Conservation (phyloP, 1,284 basidiomycete genomes). For the Pascua sp. region DNA sequence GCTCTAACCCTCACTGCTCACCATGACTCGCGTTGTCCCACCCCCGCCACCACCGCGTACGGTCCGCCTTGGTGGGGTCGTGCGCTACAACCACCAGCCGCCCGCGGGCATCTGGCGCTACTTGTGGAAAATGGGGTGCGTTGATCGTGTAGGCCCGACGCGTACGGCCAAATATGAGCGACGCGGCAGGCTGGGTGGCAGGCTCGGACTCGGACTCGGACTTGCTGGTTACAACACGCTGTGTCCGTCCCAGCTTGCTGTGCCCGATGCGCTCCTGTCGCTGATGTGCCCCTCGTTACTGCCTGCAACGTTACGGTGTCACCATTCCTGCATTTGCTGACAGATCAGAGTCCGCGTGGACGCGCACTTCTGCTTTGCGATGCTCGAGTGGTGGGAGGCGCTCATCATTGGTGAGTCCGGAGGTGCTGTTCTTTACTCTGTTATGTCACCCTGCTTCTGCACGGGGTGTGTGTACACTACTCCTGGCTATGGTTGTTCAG, state of each 20-base stretch:
- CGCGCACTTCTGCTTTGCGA: constrained; percentile 39
- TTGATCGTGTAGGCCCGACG: not conserved
- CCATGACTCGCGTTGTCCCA: constrained; percentile 25
- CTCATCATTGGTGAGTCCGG: constrained; percentile 40
- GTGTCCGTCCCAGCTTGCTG: too few species aligned
- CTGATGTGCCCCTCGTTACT: not conserved
- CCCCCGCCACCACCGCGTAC: constrained; percentile 20
- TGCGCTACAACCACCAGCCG: constrained; percentile 17
- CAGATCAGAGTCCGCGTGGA: constrained; percentile 37
- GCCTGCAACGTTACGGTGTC: not conserved
- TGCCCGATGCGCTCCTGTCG: too few species aligned
- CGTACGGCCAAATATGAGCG: too few species aligned
- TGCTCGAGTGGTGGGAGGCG: constrained; percentile 49
- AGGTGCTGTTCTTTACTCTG: not conserved
- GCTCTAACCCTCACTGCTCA: not conserved
- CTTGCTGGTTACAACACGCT: too few species aligned
- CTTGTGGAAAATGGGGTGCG: constrained; percentile 33
- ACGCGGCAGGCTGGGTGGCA: too few species aligned
- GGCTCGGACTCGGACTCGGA: too few species aligned
- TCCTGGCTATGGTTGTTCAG: not conserved
- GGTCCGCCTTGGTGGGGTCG: constrained; percentile 16
- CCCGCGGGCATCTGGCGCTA: constrained; percentile 21
- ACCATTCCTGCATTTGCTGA: not conserved
- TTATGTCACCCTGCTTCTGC: too few species aligned
- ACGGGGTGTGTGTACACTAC: too few species aligned